A percentile compares a stretch with the other conserved stretches of the same genome.
Conservation (phyloP, 2,329 filamentous ascomycete genomes). For the Fusarium sp. region DNA sequence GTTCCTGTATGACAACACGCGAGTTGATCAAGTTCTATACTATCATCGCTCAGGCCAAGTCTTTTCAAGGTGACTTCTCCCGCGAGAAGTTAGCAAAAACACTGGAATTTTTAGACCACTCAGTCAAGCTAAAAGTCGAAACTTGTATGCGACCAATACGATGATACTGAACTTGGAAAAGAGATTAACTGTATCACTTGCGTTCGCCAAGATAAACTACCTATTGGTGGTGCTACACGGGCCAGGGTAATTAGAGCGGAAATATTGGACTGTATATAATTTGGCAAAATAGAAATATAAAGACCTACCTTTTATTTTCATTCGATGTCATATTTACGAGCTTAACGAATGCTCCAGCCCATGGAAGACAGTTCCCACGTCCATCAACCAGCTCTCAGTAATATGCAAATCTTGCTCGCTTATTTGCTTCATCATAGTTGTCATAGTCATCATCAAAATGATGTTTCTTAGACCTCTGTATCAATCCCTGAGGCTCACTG, state of each 20-base stretch:
- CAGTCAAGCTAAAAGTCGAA: no score
- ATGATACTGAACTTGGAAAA: no score
- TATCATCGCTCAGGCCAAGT: neutral
- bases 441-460: neutral
- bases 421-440: accelerated
- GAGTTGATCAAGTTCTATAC: neutral
- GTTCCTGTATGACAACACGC: neutral
- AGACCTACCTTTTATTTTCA: accelerated
- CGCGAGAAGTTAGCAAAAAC: no score
- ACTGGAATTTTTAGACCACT: no score
- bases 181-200: no score
- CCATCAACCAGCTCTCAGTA: accelerated
- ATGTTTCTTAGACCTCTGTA: neutral
- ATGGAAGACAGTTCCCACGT: no score
- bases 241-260: no score
- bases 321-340: neutral
- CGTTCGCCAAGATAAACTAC: no score
- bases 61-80: no score
- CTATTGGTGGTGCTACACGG: no score
- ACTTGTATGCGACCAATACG: no score
- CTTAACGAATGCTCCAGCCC: neutral
- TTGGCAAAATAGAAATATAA: no score
- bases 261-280: neutral
- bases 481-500: neutral
- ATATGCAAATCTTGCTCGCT: neutral